Conservation (phyloP, 2,329 filamentous ascomycete species). For the Fusarium papillatum region DNA sequence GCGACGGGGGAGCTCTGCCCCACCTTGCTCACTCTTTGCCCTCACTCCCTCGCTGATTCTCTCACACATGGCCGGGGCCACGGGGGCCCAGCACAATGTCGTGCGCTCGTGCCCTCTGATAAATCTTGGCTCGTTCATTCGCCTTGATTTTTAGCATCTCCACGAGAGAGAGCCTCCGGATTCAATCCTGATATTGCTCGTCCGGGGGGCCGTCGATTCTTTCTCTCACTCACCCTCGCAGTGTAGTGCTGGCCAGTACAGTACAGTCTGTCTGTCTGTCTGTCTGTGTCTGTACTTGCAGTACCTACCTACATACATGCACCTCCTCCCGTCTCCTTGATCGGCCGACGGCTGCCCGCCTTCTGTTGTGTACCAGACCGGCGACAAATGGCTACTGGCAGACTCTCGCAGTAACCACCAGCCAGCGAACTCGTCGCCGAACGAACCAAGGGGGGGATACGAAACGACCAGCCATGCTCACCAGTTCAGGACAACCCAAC, state of each 20-base stretch:
- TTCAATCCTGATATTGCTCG: slow-evolving; percentile 39
- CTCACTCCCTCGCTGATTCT: slow-evolving; percentile 43
- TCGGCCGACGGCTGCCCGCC: slow-evolving; percentile 37
- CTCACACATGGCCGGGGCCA: slow-evolving; percentile 45
- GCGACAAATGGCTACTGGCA: slow-evolving; percentile 40
- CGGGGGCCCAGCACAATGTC: slow-evolving; percentile 46
- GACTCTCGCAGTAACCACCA: slow-evolving; percentile 38
- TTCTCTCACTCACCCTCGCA: neutral
- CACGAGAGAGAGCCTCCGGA: slow-evolving; percentile 42
- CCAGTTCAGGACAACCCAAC: slow-evolving; percentile 39
- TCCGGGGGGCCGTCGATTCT: slow-evolving; percentile 36
- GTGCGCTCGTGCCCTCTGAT: slow-evolving; percentile 47
- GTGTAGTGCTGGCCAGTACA: neutral
- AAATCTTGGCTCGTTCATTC: slow-evolving; percentile 47
- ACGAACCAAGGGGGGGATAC: slow-evolving; percentile 16
- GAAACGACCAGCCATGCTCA: slow-evolving; percentile 42
- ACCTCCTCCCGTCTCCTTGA: slow-evolving; percentile 33
- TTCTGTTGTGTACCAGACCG: slow-evolving; percentile 42
- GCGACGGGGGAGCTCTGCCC: slow-evolving; percentile 43
- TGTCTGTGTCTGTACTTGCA: neutral
- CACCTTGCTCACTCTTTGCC: slow-evolving; percentile 43
- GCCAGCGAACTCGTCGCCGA: slow-evolving; percentile 26
- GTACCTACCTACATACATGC: neutral
- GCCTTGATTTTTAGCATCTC: slow-evolving; percentile 43
- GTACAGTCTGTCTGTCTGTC: neutral